phyloP scores from a whole-genome alignment of 345 rosid species.

The Populus pruinosa region DNA sequence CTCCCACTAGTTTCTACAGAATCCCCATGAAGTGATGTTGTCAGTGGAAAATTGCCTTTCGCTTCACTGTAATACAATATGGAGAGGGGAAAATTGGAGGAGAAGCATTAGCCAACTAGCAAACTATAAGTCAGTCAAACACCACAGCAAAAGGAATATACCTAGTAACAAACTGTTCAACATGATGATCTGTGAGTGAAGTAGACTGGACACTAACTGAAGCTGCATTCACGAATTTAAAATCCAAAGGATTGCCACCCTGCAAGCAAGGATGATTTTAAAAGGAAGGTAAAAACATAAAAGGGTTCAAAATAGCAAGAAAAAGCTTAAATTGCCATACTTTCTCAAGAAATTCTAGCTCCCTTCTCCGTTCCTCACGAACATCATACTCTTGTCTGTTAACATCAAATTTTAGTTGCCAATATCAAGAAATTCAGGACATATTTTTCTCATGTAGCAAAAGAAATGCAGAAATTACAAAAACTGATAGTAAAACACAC shows the following conservation, averaged over 20 bases:
- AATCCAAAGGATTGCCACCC: slow-evolving; percentile 99
- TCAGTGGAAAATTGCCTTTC: slow-evolving; percentile 86
- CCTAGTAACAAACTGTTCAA: slow-evolving; percentile 81
- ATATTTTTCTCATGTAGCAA: background rate
- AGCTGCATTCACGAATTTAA: slow-evolving; percentile 70
- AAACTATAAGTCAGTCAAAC: slow-evolving; percentile 10
- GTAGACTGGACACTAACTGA: slow-evolving; percentile 92
- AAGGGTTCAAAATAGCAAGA: slow-evolving; percentile 17
- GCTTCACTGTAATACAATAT: slow-evolving; percentile 66
- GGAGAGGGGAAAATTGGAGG: background rate
- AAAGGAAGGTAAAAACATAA: slow-evolving; percentile 9
- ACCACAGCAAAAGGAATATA: slow-evolving; percentile 32
- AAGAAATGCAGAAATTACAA: slow-evolving; percentile 1
- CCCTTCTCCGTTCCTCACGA: slow-evolving; percentile 93
- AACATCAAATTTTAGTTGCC: slow-evolving; percentile 17
- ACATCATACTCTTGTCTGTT: slow-evolving; percentile 97
- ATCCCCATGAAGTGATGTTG: slow-evolving; percentile 93
- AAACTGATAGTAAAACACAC: background rate
- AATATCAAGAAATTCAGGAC: background rate
- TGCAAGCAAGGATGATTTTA: slow-evolving; percentile 34
- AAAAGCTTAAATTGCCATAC: slow-evolving; percentile 44
- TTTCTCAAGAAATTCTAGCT: slow-evolving; percentile 94
- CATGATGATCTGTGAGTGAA: slow-evolving; percentile 76
- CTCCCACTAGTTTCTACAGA: slow-evolving; percentile 97
- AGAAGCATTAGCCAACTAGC: slow-evolving; percentile 17